Percentiles rank a stretch among this genome's conserved stretches.
These are phyloP conservation scores for Homolaphlyctis polyrhiza DNA, from an alignment of 371 early-diverging fungal genomes.

Conservation along the genomic window DNA sequence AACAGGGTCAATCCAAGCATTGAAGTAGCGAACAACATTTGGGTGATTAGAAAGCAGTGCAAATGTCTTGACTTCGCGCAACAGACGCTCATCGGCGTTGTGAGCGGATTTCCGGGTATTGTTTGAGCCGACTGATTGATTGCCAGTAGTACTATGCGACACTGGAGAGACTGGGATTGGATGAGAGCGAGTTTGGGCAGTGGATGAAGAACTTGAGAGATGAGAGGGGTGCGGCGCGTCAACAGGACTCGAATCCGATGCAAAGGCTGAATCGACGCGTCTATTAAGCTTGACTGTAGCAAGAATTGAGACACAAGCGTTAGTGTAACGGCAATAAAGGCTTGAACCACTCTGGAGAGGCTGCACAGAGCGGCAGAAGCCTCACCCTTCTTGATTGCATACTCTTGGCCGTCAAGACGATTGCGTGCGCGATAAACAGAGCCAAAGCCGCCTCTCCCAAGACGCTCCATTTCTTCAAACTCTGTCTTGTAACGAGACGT, in stretches of 20 bases:
- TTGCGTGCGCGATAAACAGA: constrained; percentile 44
- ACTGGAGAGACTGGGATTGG: not conserved
- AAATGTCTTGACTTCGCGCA: constrained; percentile 38
- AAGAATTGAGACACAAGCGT: too few species aligned
- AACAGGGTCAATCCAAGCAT: constrained; percentile 40
- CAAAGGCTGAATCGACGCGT: not conserved
- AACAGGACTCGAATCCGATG: too few species aligned
- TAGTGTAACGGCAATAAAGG: too few species aligned
- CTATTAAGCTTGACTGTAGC: not conserved
- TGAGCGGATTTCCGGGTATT: not conserved
- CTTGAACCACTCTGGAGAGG: too few species aligned
- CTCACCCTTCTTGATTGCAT: constrained; percentile 50
- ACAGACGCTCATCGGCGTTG: constrained; percentile 22
- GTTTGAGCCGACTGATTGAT: too few species aligned
- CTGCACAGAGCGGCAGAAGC: too few species aligned
- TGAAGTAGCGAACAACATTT: constrained; percentile 40
- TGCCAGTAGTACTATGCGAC: too few species aligned
- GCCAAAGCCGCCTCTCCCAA: constrained; percentile 46
- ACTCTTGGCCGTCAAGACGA: constrained; percentile 39
- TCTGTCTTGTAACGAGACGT: not conserved
- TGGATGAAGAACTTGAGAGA: not conserved
- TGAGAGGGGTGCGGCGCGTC: too few species aligned
- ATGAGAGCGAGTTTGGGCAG: not conserved
- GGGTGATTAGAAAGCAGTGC: constrained; percentile 39
- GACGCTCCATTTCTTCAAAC: constrained; percentile 2